phyloP scores from a whole-genome alignment of 345 rosid genomes.

The Arabidopsis arenosa region DNA sequence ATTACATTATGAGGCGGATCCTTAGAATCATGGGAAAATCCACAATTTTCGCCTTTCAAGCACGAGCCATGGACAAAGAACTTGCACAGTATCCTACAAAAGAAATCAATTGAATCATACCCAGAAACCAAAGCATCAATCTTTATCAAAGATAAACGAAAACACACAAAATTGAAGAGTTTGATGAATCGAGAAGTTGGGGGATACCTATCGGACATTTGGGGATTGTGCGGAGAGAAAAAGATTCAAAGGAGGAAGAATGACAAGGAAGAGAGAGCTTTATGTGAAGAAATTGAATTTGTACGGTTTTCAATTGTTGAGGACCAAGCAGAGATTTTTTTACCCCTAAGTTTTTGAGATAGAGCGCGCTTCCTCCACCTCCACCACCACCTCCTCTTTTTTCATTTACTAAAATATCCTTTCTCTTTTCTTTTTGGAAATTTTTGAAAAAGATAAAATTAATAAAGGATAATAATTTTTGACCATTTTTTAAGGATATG shows the following conservation, averaged over 20 bases:
- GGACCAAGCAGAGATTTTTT: not conserved
- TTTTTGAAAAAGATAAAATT: not conserved
- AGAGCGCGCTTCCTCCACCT: constrained; percentile 35
- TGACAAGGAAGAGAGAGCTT: constrained; percentile 1
- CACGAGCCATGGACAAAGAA: constrained; percentile 94
- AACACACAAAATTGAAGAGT: not conserved
- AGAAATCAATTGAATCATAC: not conserved
- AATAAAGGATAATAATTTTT: too few species aligned
- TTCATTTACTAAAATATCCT: not conserved
- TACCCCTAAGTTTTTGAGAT: constrained; percentile 8
- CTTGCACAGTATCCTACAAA: constrained; percentile 71
- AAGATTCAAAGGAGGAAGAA: constrained; percentile 26
- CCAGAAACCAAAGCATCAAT: constrained; percentile 16
- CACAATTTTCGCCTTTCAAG: constrained; percentile 91
- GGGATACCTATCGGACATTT: constrained; percentile 43
- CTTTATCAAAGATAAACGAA: not conserved
- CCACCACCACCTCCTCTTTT: constrained; percentile 16
- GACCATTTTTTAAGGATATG: not conserved
- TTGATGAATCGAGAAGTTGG: not conserved
- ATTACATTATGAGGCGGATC: constrained; percentile 70
- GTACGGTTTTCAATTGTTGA: constrained; percentile 34
- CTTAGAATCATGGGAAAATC: constrained; percentile 84
- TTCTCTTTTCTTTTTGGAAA: not conserved
- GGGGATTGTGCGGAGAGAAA: constrained; percentile 25
- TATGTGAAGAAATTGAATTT: constrained; percentile 10